Conservation (phyloP, 2,329 filamentous ascomycete genomes). For the Arthrocladium fulminans region DNA sequence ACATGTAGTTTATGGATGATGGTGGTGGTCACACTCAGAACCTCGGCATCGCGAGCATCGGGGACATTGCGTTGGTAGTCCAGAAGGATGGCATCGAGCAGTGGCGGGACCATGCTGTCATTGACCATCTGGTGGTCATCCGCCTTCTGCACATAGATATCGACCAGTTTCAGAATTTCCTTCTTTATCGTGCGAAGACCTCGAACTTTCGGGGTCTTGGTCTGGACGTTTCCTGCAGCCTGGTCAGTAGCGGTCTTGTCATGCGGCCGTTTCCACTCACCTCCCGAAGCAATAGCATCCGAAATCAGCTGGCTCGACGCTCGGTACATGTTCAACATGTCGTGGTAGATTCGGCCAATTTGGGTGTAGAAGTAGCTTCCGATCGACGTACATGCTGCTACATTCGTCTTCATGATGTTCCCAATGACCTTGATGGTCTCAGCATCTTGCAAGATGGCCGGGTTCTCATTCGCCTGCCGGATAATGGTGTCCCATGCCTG, state of each 20-base stretch:
- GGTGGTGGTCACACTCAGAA: slow-evolving; percentile 93
- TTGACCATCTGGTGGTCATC: slow-evolving; percentile 92
- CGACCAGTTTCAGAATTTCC: slow-evolving; percentile 95
- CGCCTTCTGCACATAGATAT: slow-evolving; percentile 95
- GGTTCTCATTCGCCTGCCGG: slow-evolving; percentile 72
- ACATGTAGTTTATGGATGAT: slow-evolving; percentile 95
- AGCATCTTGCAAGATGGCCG: slow-evolving; percentile 75
- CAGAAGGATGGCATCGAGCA: slow-evolving; percentile 84
- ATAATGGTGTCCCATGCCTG: slow-evolving; percentile 95
- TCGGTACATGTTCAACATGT: slow-evolving; percentile 98
- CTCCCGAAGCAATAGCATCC: slow-evolving; percentile 77
- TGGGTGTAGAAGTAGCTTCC: slow-evolving; percentile 97
- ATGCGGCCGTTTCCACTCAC: slow-evolving; percentile 37
- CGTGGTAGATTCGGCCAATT: slow-evolving; percentile 92
- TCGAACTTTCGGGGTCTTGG: slow-evolving; percentile 93
- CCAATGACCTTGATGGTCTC: slow-evolving; percentile 98
- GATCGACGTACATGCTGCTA: slow-evolving; percentile 94
- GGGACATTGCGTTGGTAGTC: slow-evolving; percentile 97
- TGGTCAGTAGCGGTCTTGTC: slow-evolving; percentile 17
- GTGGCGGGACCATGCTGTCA: slow-evolving; percentile 86
- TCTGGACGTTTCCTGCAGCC: slow-evolving; percentile 68
- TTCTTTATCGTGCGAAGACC: slow-evolving; percentile 97
- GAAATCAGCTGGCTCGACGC: slow-evolving; percentile 96
- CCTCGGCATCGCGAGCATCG: slow-evolving; percentile 90
- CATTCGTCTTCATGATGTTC: slow-evolving; percentile 99